Conservation (phyloP, 164 flowering plant genomes). For the Cinnamomum micranthum region DNA sequence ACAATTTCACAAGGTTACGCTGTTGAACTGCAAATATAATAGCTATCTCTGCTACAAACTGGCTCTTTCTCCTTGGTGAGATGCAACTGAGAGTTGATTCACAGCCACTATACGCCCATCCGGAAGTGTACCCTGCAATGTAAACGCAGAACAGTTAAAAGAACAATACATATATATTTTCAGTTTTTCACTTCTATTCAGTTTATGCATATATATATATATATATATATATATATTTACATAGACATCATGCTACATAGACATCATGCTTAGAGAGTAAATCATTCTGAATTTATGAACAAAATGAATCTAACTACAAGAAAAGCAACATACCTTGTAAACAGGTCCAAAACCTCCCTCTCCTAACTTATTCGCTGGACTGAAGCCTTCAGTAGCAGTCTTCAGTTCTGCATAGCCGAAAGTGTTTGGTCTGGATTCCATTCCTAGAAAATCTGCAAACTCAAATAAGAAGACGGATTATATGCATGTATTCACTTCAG, state of each 20-base stretch:
- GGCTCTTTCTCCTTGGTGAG: constrained; percentile 70
- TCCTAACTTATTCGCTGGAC: constrained; percentile 66
- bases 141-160: too few species aligned
- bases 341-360: constrained; percentile 95
- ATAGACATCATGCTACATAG: too few species aligned
- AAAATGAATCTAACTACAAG: background rate
- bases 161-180: too few species aligned
- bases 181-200: too few species aligned
- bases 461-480: background rate
- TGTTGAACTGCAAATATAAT: constrained; percentile 79
- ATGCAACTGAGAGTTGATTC: constrained; percentile 59
- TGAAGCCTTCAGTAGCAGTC: constrained; percentile 68
- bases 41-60: constrained; percentile 67
- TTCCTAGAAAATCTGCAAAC: constrained; percentile 55
- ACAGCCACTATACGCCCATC: constrained; percentile 68
- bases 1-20: constrained; percentile 67
- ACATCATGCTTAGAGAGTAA: too few species aligned
- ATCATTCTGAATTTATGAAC: too few species aligned
- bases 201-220: background rate
- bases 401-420: constrained; percentile 60
- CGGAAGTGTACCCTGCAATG: constrained; percentile 47
- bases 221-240: too few species aligned
- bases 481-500: background rate
- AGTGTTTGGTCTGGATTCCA: constrained; percentile 57
- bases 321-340: constrained; percentile 43